Evolutionary conservation across 495 filamentous ascomycete genomes (phyloP).

Genomic region (Cercophora sp.): DNA sequence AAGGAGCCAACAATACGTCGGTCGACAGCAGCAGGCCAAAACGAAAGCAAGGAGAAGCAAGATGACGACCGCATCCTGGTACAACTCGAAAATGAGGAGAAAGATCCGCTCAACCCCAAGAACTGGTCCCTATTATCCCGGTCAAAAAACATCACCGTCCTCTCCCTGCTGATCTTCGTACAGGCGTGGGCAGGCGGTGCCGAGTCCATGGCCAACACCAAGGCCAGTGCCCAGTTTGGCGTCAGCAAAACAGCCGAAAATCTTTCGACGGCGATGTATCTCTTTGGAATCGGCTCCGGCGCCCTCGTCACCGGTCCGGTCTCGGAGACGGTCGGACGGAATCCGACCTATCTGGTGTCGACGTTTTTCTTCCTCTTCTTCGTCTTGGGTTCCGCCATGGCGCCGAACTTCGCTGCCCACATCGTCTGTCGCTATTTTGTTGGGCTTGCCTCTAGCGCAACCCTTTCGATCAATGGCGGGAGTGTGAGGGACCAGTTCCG

Average conservation of each 20-base stretch:
- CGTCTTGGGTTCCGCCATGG: slow-evolving; percentile 28
- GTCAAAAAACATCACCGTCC: slow-evolving; percentile 34
- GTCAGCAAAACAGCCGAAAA: slow-evolving; percentile 29
- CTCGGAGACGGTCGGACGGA: slow-evolving; percentile 36
- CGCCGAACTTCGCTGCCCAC: slow-evolving; percentile 26
- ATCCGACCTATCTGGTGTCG: slow-evolving; percentile 28
- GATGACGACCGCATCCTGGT: slow-evolving; percentile 16
- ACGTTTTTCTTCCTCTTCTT: slow-evolving; percentile 33
- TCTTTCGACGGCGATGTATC: slow-evolving; percentile 28
- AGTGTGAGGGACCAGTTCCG: slow-evolving; percentile 32
- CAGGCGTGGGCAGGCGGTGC: slow-evolving; percentile 29
- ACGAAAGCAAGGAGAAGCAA: neutral
- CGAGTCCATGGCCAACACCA: slow-evolving; percentile 31
- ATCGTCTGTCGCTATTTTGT: slow-evolving; percentile 32
- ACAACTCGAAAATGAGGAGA: slow-evolving; percentile 1
- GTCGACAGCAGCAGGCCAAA: neutral
- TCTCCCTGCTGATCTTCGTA: slow-evolving; percentile 33
- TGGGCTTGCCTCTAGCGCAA: slow-evolving; percentile 30
- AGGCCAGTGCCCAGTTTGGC: slow-evolving; percentile 23
- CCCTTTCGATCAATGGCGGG: slow-evolving; percentile 31
- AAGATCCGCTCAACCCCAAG: slow-evolving; percentile 26
- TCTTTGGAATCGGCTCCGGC: slow-evolving; percentile 31
- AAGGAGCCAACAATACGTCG: slow-evolving; percentile 1
- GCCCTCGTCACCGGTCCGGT: slow-evolving; percentile 31
- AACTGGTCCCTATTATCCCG: slow-evolving; percentile 29